Percentiles rank a stretch among this genome's conserved stretches.
phyloP scores from a whole-genome alignment of 352 stramenopile species.

The Phytophthora pistaciae region DNA sequence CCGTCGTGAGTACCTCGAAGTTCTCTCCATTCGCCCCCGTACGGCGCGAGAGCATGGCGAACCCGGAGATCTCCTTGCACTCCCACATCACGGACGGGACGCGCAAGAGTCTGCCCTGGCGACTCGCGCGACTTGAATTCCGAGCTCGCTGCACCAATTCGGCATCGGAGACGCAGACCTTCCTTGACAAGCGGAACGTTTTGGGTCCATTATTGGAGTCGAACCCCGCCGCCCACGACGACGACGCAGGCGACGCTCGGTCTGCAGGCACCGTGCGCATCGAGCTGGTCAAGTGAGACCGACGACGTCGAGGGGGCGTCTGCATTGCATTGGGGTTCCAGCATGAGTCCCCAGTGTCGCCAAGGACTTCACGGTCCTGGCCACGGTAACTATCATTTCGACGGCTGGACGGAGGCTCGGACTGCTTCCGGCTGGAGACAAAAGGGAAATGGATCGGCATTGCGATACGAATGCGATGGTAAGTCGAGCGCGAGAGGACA shows the following conservation, averaged over 20 bases:
- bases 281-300: slow-evolving; percentile 31
- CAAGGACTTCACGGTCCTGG: slow-evolving; percentile 15
- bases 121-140: slow-evolving; percentile 28
- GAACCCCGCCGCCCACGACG: slow-evolving; percentile 10
- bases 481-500: neutral
- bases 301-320: slow-evolving; percentile 4
- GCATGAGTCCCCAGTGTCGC: slow-evolving; percentile 16
- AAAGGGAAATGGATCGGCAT: slow-evolving; percentile 44
- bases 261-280: slow-evolving; percentile 28
- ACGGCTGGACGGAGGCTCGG: neutral
- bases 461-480: neutral
- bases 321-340: slow-evolving; percentile 13
- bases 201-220: slow-evolving; percentile 19
- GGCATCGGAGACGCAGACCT: slow-evolving; percentile 37
- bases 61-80: slow-evolving; percentile 42
- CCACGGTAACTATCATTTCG: neutral
- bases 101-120: slow-evolving; percentile 20
- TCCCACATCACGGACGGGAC: slow-evolving; percentile 42
- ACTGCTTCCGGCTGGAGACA: slow-evolving; percentile 21
- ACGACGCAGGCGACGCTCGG: slow-evolving; percentile 22
- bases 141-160: slow-evolving; percentile 44
- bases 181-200: slow-evolving; percentile 13
- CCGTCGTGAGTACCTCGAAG: slow-evolving; percentile 45
- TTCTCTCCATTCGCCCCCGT: slow-evolving; percentile 20
- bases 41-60: slow-evolving; percentile 35